phyloP scores from a whole-genome alignment of 345 rosid species.

The Linum tenue region DNA sequence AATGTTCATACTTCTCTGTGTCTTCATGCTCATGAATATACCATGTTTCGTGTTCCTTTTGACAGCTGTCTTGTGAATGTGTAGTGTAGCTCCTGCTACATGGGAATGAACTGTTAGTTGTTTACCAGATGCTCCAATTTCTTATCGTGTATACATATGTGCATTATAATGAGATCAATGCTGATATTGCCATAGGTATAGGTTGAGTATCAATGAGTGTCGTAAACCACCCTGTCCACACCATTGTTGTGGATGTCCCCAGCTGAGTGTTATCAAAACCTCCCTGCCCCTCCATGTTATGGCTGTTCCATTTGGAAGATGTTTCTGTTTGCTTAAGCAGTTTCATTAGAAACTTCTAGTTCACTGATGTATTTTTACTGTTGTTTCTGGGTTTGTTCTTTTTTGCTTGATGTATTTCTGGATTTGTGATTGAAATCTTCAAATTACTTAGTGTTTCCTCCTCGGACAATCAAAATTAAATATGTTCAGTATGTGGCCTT shows the following conservation, averaged over 20 bases:
- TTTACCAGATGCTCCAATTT: no score
- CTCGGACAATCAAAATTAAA: no score
- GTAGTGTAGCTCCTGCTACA: no score
- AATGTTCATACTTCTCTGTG: background rate
- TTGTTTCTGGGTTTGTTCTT: background rate
- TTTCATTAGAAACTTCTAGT: background rate
- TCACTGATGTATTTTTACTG: background rate
- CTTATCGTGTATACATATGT: background rate
- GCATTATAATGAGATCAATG: background rate
- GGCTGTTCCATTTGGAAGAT: background rate
- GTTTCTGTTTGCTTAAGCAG: background rate
- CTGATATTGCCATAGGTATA: background rate
- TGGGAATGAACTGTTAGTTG: no score
- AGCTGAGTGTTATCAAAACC: background rate
- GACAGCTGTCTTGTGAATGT: background rate
- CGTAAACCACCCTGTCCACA: background rate
- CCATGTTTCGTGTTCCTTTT: background rate
- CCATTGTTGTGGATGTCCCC: background rate
- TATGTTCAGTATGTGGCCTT: no score
- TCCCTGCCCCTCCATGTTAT: background rate
- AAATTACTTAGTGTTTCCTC: no score
- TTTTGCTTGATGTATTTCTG: no score
- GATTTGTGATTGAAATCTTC: no score
- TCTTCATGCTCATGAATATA: background rate
- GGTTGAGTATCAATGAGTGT: background rate